Conservation (phyloP, 2,329 filamentous ascomycete genomes). For the Colletotrichum gigasporum region DNA sequence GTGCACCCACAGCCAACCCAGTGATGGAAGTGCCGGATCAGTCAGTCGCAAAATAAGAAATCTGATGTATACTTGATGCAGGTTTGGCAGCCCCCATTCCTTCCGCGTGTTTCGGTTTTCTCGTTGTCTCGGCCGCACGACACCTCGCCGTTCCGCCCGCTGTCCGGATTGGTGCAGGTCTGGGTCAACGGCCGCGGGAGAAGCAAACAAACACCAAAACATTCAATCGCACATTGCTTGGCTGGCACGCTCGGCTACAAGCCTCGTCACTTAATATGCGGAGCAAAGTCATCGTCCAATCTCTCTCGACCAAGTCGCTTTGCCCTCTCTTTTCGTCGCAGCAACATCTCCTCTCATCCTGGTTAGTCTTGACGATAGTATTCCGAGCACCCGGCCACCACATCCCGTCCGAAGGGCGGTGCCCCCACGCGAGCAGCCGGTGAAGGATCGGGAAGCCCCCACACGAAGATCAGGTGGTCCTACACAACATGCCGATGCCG, state of each 20-base stretch:
- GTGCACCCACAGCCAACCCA: not conserved
- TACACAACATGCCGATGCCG: constrained; percentile 48
- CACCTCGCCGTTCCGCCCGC: not conserved
- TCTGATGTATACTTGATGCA: constrained; percentile 21
- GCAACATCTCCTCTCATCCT: constrained; percentile 19
- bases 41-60: constrained; percentile 16
- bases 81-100: constrained; percentile 17
- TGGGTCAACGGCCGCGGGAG: not conserved
- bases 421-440: constrained; percentile 47
- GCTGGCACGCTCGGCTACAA: not conserved
- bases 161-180: constrained; percentile 1
- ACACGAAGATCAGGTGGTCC: constrained; percentile 51
- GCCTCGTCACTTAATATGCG: not conserved
- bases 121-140: constrained; percentile 6
- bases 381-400: constrained; percentile 50
- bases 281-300: constrained; percentile 1
- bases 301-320: not conserved
- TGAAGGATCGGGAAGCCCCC: too few species aligned
- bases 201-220: constrained; percentile 10
- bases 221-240: not conserved
- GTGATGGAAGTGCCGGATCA: not conserved
- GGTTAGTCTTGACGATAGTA: constrained; percentile 44
- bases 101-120: constrained; percentile 21
- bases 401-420: constrained; percentile 50
- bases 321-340: not conserved